Base-by-base conservation (phyloP, 805 yeast species). In the Hanseniaspora valbyensis region DNA sequence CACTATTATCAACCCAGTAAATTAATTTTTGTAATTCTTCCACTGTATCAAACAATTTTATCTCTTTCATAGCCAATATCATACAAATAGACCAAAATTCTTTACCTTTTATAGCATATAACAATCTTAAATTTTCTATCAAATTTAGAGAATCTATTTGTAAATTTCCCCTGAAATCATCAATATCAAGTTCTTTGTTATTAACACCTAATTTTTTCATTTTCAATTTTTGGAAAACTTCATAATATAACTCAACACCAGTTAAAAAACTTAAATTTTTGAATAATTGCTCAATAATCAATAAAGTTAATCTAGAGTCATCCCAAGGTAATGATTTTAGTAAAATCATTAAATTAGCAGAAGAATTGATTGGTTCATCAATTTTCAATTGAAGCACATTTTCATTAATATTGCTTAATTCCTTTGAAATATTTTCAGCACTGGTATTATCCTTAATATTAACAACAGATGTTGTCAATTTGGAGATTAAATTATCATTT, bases 161-260 rank as follows among this genome's bases (percentile, higher is more conserved):
- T n/a, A 48, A 21, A 26, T 30, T 18, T 14, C 18, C 41, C 34
- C 40, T 40, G 22, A 46, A 46, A 4, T 39, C 40, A 2, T 46
- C 44, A 18, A 32, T 29, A 9, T 48, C 34, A 14, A 48, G 32
- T 8, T 32, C 37, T 39, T 42, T 44, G n/a, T 19, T 32, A 10
- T 32, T 26, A n/a, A 14, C 25, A 4, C 51, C 51, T 19, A 48
- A 19, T 18, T 48, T 48, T 13, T 48, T 48, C 6, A 48, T 32
- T 40, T 37, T 48, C 18, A 48, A 19, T 37, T 39, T 39, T 33
- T 48, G 51, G 16, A 48, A 48, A 4, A 48, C 19, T 18, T 40
- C 22, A 25, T 16, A 40, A 30, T 48, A 48, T 9, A 29, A 33
- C 8, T 12, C 12, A 19, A 25, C 25, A 4, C 44, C 45, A 18